These are phyloP conservation scores for Rhizopogon roseolus DNA, from an alignment of 768 basidiomycete genomes.

Conservation along the genomic window DNA sequence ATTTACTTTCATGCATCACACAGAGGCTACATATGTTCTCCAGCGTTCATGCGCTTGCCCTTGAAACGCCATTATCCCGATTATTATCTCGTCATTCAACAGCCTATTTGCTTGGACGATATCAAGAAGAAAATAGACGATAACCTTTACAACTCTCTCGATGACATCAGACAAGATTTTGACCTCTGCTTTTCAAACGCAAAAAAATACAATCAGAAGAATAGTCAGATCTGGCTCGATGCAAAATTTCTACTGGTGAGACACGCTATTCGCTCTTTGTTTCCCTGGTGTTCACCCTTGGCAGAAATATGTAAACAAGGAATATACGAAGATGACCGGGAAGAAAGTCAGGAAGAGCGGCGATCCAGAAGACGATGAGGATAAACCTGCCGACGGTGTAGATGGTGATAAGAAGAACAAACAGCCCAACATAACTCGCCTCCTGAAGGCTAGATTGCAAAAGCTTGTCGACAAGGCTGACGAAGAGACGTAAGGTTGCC, in stretches of 20 bases:
- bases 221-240: constrained; percentile 74
- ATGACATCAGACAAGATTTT: constrained; percentile 65
- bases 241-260: constrained; percentile 79
- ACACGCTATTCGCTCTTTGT: constrained; percentile 7
- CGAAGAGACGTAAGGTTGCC: constrained; percentile 46
- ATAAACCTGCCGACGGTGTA: constrained; percentile 35
- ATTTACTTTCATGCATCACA: constrained; percentile 22
- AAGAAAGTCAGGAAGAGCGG: constrained; percentile 33
- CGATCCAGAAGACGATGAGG: constrained; percentile 34
- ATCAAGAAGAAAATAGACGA: constrained; percentile 76
- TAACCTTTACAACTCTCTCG: constrained; percentile 54
- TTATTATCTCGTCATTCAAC: constrained; percentile 77
- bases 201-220: constrained; percentile 76
- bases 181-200: constrained; percentile 80
- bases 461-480: constrained; percentile 74
- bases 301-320: constrained; percentile 45
- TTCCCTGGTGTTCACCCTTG: constrained; percentile 1
- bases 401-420: constrained; percentile 48
- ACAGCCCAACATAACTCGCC: constrained; percentile 55
- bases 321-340: constrained; percentile 43
- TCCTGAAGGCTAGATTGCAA: constrained; percentile 65
- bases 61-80: constrained; percentile 75
- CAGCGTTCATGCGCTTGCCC: constrained; percentile 65
- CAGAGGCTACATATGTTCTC: constrained; percentile 62
- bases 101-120: constrained; percentile 84